Conservation (phyloP, 208 protist genomes). For the Wallacemonas sp. region DNA sequence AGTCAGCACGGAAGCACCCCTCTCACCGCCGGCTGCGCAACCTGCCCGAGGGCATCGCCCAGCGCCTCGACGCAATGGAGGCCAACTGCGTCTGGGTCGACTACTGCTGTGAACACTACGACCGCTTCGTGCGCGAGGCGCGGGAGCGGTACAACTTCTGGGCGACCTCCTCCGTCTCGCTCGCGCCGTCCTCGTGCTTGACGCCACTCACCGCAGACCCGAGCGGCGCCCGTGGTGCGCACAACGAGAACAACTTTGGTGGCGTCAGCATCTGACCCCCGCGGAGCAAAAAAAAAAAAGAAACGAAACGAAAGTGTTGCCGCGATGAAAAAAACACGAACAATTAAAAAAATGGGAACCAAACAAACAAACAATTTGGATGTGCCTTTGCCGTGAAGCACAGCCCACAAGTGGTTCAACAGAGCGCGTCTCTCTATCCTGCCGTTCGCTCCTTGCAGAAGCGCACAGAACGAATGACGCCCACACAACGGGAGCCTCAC, state of each 20-base stretch:
- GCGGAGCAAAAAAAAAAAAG: neutral
- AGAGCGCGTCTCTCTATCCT: no score
- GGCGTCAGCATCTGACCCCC: conserved; percentile 33
- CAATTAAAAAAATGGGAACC: no score
- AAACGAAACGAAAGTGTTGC: no score
- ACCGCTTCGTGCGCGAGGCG: conserved; percentile 40
- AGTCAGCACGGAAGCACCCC: no score
- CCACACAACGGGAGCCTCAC: no score
- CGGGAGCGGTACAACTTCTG: conserved; percentile 8
- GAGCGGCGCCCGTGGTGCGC: neutral
- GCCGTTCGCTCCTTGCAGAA: no score
- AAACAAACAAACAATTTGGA: no score
- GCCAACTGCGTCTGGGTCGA: conserved; percentile 69
- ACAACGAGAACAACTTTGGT: neutral
- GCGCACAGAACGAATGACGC: no score
- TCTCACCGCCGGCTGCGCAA: conserved; percentile 12
- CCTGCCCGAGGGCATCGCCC: conserved; percentile 13
- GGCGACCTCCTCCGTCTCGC: conserved; percentile 12
- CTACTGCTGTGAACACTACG: conserved; percentile 63
- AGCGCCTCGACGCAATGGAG: conserved; percentile 50
- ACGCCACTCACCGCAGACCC: conserved; percentile 17
- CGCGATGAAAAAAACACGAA: neutral
- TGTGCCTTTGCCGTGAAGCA: no score
- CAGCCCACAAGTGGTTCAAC: no score
- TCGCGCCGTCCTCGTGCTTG: conserved; percentile 10